Evolutionary conservation across 2,329 filamentous ascomycete genomes (phyloP).

Genomic region (Cladosporium austrohemisphaericum): DNA sequence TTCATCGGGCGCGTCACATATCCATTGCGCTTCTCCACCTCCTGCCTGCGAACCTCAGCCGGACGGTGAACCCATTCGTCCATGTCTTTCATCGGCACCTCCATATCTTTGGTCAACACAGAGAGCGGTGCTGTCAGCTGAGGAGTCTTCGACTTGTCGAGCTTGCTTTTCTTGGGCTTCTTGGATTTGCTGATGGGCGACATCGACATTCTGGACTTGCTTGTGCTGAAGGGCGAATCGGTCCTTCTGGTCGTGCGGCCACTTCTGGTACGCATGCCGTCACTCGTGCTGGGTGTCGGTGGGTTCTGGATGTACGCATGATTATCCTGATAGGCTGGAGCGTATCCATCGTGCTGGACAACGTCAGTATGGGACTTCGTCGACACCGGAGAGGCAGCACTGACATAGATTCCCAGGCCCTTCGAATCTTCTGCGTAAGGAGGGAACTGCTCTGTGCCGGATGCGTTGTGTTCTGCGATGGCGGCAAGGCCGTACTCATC

Average conservation of each 20-base stretch:
- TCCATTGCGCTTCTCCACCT: conserved; percentile 67
- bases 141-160: conserved; percentile 46
- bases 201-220: conserved; percentile 31
- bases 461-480: conserved; percentile 42
- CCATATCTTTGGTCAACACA: conserved; percentile 61
- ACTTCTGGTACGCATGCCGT: conserved; percentile 39
- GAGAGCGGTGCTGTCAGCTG: conserved; percentile 66
- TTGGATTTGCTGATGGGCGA: conserved; percentile 35
- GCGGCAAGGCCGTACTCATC: conserved; percentile 38
- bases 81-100: conserved; percentile 71
- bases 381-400: conserved; percentile 17
- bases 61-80: conserved; percentile 72
- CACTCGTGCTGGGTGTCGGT: conserved; percentile 43
- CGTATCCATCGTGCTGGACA: conserved; percentile 26
- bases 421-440: conserved; percentile 31
- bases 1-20: conserved; percentile 94
- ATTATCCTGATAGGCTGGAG: conserved; percentile 24
- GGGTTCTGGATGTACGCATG: conserved; percentile 33
- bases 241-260: conserved; percentile 34
- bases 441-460: conserved; percentile 33
- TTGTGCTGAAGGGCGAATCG: conserved; percentile 35
- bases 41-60: conserved; percentile 60
- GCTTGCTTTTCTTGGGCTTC: conserved; percentile 44
- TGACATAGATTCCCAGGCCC: conserved; percentile 31
- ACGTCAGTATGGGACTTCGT: conserved; percentile 20